phyloP scores from a whole-genome alignment of 192 early-diverging fungal genomes.

The Backusella morwellensis region DNA sequence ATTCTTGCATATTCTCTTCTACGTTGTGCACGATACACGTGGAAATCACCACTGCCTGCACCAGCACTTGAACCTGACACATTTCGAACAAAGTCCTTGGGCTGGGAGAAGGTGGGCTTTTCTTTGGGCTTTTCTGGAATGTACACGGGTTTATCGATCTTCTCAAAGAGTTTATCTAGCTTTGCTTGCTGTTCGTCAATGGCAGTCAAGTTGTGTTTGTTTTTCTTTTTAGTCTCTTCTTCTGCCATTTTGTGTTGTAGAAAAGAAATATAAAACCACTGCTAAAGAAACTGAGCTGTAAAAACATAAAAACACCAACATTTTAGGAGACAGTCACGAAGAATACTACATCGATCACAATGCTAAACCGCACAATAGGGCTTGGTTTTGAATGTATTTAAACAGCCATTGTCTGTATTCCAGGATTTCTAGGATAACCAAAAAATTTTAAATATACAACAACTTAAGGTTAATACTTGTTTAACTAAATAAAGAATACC shows the following conservation, averaged over 20 bases:
- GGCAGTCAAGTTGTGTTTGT: conserved; percentile 45
- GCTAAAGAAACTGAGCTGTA: neutral
- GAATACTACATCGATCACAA: too few relatives aligned
- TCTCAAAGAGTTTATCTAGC: conserved; percentile 70
- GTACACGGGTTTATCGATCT: conserved; percentile 78
- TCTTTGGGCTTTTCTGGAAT: conserved; percentile 60
- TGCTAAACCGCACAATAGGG: too few relatives aligned
- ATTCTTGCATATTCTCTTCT: conserved; percentile 83
- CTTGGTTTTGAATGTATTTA: too few relatives aligned
- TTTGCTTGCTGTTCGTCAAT: conserved; percentile 57
- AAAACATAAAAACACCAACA: neutral
- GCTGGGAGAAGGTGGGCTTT: conserved; percentile 50
- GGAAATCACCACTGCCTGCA: conserved; percentile 95
- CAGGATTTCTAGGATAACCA: too few relatives aligned
- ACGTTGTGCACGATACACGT: conserved; percentile 85
- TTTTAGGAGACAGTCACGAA: neutral
- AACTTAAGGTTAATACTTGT: too few relatives aligned
- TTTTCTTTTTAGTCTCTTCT: conserved; percentile 18
- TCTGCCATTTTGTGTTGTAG: neutral
- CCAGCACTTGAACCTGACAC: conserved; percentile 92
- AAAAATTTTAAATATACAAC: too few relatives aligned
- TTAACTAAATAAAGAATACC: too few relatives aligned
- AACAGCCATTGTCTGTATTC: too few relatives aligned
- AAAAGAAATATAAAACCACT: neutral
- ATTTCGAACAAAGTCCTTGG: conserved; percentile 87